Percentiles rank a stretch among this genome's conserved stretches.
Conservation (phyloP, 768 basidiomycete species). For the Cyathus striatus region DNA sequence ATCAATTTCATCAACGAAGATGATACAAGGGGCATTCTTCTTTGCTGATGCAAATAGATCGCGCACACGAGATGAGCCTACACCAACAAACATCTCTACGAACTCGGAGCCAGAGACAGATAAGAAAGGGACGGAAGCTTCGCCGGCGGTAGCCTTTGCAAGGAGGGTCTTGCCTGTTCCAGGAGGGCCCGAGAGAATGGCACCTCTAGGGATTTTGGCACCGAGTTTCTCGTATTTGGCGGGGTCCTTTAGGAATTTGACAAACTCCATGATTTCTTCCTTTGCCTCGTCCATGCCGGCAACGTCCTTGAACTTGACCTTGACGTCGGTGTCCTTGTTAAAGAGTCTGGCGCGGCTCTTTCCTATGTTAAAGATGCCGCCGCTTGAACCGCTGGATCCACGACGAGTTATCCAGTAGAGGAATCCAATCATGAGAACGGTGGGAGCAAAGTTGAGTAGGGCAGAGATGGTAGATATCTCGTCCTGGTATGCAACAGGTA, state of each 20-base stretch:
- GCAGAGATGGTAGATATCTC: constrained; percentile 84
- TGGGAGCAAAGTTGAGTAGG: constrained; percentile 90
- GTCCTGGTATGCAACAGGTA: constrained; percentile 96
- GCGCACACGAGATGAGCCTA: constrained; percentile 94
- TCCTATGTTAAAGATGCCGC: constrained; percentile 95
- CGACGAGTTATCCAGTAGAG: constrained; percentile 86
- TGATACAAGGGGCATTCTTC: constrained; percentile 97
- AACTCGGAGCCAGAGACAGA: constrained; percentile 99
- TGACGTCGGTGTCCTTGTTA: constrained; percentile 95
- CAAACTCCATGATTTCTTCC: constrained; percentile 99
- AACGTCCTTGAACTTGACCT: constrained; percentile 91
- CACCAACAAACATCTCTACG: constrained; percentile 99
- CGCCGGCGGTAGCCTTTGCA: constrained; percentile 97
- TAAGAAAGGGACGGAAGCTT: constrained; percentile 96
- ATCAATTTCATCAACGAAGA: constrained; percentile 99
- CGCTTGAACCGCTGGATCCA: constrained; percentile 57
- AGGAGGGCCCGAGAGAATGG: constrained; percentile 92
- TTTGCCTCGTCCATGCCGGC: constrained; percentile 99
- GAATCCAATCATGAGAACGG: constrained; percentile 84
- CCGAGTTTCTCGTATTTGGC: constrained; percentile 92
- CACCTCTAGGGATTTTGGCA: constrained; percentile 95
- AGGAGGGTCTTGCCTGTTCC: constrained; percentile 98
- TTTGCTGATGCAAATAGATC: constrained; percentile 97
- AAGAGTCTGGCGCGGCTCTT: constrained; percentile 94
- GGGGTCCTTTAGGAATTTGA: constrained; percentile 97